Conservation (phyloP, 2,329 filamentous ascomycete species). For the Didymosphaeria variabile region DNA sequence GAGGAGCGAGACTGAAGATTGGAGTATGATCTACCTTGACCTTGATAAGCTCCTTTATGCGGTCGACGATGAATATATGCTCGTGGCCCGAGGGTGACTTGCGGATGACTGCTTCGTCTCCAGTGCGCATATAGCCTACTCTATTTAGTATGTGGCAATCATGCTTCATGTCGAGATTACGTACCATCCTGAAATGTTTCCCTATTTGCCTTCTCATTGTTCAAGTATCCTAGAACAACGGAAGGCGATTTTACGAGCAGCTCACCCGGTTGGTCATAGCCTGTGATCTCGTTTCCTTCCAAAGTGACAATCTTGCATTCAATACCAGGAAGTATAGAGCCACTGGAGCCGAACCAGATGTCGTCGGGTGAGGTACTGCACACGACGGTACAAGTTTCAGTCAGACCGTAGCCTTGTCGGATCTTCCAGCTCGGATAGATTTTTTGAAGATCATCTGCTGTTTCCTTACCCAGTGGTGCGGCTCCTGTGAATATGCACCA, state of each 20-base stretch:
- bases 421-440: slow-evolving; percentile 72
- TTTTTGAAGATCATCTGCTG: slow-evolving; percentile 68
- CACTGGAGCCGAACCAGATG: slow-evolving; percentile 75
- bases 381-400: slow-evolving; percentile 78
- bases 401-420: slow-evolving; percentile 79
- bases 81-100: slow-evolving; percentile 72
- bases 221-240: slow-evolving; percentile 82
- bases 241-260: slow-evolving; percentile 80
- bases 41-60: slow-evolving; percentile 81
- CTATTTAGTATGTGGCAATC: neutral
- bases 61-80: slow-evolving; percentile 85
- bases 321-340: slow-evolving; percentile 71
- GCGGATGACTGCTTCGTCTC: slow-evolving; percentile 80
- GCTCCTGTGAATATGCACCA: slow-evolving; percentile 75
- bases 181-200: slow-evolving; percentile 77
- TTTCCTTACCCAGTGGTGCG: slow-evolving; percentile 79
- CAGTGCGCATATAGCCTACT: slow-evolving; percentile 77
- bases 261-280: slow-evolving; percentile 79
- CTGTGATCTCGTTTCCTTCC: slow-evolving; percentile 75
- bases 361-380: slow-evolving; percentile 68
- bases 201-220: slow-evolving; percentile 82
- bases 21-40: slow-evolving; percentile 68
- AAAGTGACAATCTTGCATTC: slow-evolving; percentile 72
- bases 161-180: neutral
- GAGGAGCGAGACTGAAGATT: neutral